Evolutionary conservation across 2,329 filamentous ascomycete genomes (phyloP).

Genomic region (Eutypella sp.): DNA sequence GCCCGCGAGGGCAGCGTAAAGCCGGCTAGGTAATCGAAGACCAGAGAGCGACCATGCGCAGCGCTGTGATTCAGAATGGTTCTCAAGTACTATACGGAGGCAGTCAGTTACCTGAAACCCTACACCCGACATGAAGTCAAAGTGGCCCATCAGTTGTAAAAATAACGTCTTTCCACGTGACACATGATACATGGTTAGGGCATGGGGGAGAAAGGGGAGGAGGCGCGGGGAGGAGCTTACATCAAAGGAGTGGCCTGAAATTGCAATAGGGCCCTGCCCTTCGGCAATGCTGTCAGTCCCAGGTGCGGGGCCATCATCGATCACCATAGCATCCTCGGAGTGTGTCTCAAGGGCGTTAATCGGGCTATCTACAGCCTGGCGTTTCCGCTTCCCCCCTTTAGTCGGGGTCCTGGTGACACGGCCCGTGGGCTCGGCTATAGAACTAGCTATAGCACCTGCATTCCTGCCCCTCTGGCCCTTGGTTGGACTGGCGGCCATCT

Average conservation of each 20-base stretch:
- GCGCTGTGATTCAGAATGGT: conserved; percentile 60
- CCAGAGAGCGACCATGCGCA: conserved; percentile 50
- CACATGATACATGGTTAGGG: too few relatives aligned
- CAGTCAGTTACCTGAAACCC: conserved; percentile 20
- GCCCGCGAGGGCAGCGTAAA: conserved; percentile 62
- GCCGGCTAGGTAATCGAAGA: conserved; percentile 62
- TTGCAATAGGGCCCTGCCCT: conserved; percentile 4
- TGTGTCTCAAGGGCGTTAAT: conserved; percentile 54
- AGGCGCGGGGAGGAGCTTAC: too few relatives aligned
- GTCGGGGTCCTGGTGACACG: conserved; percentile 48
- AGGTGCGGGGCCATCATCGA: too few relatives aligned
- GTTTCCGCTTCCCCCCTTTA: conserved; percentile 67
- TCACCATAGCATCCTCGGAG: conserved; percentile 34
- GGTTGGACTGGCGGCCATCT: conserved; percentile 49
- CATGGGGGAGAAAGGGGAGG: too few relatives aligned
- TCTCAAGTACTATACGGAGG: conserved; percentile 47
- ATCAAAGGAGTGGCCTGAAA: conserved; percentile 34
- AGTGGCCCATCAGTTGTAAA: too few relatives aligned
- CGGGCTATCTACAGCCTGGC: conserved; percentile 61
- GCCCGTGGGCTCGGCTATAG: conserved; percentile 37
- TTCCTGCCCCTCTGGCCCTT: conserved; percentile 42
- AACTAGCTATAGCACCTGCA: conserved; percentile 37
- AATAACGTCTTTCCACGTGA: too few relatives aligned
- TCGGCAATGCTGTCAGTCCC: conserved; percentile 6
- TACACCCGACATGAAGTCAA: too few relatives aligned